A percentile compares a stretch with the other conserved stretches of the same genome.
phyloP scores from a whole-genome alignment of 2,329 filamentous ascomycete genomes.

The Clarireedia monteithiana region DNA sequence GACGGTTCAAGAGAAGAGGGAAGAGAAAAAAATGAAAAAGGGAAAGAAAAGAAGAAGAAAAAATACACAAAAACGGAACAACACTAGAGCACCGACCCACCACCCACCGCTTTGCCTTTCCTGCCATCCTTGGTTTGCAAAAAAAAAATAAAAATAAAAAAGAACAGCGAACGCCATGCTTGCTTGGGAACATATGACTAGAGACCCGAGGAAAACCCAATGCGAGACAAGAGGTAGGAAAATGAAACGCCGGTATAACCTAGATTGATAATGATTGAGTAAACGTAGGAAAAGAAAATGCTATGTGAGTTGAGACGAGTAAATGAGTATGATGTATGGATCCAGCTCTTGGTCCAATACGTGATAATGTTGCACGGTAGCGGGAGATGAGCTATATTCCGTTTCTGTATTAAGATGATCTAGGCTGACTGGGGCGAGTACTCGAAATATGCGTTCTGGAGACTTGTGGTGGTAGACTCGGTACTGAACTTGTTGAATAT shows the following conservation, averaged over 20 bases:
- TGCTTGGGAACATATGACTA: background rate
- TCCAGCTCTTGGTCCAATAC: background rate
- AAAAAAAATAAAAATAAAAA: background rate
- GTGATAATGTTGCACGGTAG: background rate
- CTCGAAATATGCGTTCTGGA: background rate
- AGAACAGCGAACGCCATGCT: background rate
- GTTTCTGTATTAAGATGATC: background rate
- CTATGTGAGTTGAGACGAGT: background rate
- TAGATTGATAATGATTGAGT: background rate
- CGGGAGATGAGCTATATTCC: background rate
- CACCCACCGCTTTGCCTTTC: background rate
- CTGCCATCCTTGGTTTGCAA: background rate
- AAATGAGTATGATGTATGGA: background rate
- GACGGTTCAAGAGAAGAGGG: too few species aligned
- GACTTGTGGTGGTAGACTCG: background rate
- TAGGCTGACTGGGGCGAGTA: background rate
- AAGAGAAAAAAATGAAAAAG: background rate
- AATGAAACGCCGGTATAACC: background rate
- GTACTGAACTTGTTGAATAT: background rate
- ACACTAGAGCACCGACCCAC: background rate
- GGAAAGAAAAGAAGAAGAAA: background rate
- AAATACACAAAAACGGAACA: background rate
- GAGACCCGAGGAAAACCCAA: too few species aligned
- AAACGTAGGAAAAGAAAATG: background rate
- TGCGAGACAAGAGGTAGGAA: too few species aligned